Evolutionary conservation across 257 asterid species (phyloP).

Genomic region (Solanum corneliomulleri): DNA sequence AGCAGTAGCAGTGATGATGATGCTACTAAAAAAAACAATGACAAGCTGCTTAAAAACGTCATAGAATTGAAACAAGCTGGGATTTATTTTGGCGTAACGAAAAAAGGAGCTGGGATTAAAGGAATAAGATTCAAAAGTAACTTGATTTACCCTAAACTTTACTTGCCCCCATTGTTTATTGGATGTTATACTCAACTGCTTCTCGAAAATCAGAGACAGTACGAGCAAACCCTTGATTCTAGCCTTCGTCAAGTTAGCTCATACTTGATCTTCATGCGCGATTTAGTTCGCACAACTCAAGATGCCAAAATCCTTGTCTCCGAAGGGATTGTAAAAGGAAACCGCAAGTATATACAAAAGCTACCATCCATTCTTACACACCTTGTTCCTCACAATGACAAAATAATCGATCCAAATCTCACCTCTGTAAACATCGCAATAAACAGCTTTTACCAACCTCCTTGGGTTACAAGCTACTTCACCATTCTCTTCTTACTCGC

Average conservation of each 20-base stretch:
- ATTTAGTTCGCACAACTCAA: slow-evolving; percentile 2
- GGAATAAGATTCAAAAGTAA: slow-evolving; percentile 1
- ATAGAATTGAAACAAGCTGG: slow-evolving; percentile 4
- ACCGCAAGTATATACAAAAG: not conserved
- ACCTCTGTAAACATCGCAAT: not conserved
- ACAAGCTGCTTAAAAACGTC: not conserved
- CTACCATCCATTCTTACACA: not conserved
- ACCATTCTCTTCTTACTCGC: not conserved
- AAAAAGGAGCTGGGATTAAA: not conserved
- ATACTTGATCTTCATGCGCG: slow-evolving; percentile 7
- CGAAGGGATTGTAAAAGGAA: not conserved
- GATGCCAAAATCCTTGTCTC: slow-evolving; percentile 2
- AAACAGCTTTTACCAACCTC: not conserved
- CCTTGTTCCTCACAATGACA: not conserved
- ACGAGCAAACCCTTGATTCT: not conserved
- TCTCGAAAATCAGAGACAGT: not conserved
- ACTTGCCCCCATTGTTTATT: slow-evolving; percentile 1
- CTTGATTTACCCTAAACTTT: not conserved
- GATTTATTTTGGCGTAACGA: not conserved
- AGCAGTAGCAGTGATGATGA: not conserved
- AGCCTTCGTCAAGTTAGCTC: not conserved
- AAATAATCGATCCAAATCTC: not conserved
- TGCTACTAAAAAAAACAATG: not conserved
- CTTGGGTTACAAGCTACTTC: not conserved
- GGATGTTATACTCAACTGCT: not conserved